Conservation (phyloP, 192 early-diverging fungal species). For the Phlyctochytrium planicorne region DNA sequence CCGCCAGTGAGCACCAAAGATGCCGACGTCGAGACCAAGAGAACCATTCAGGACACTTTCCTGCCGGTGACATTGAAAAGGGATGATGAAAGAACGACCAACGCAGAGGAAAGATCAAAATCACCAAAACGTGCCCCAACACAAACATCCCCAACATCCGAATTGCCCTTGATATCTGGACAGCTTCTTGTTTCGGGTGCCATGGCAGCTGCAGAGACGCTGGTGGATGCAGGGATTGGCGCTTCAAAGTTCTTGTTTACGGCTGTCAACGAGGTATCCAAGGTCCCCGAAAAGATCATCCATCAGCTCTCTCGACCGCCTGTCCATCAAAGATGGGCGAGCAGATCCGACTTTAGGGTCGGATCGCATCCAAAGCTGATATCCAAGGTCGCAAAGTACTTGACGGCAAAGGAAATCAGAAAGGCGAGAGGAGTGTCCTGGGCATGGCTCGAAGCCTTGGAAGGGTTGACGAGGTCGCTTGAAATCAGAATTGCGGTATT, state of each 20-base stretch:
- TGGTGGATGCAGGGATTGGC: neutral
- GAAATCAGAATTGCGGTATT: neutral
- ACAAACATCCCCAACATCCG: no score
- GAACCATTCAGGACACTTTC: no score
- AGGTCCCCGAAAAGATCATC: neutral
- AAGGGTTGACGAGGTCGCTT: neutral
- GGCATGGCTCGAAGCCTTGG: neutral
- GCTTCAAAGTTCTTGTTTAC: conserved; percentile 1
- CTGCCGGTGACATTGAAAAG: no score
- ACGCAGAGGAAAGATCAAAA: no score
- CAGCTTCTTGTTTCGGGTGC: neutral
- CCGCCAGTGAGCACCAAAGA: no score
- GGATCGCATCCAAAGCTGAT: neutral
- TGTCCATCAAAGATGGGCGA: neutral
- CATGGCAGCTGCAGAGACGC: neutral
- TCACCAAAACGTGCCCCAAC: no score
- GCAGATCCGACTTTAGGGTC: neutral
- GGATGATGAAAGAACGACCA: no score
- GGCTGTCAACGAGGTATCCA: neutral
- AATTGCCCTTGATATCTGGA: neutral
- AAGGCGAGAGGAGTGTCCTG: neutral
- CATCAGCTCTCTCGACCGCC: neutral
- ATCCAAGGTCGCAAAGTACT: neutral
- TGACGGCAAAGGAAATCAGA: neutral
- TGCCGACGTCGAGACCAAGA: no score